Conservation (phyloP, 352 stramenopile species). For the Globisporangium echinulatum region DNA sequence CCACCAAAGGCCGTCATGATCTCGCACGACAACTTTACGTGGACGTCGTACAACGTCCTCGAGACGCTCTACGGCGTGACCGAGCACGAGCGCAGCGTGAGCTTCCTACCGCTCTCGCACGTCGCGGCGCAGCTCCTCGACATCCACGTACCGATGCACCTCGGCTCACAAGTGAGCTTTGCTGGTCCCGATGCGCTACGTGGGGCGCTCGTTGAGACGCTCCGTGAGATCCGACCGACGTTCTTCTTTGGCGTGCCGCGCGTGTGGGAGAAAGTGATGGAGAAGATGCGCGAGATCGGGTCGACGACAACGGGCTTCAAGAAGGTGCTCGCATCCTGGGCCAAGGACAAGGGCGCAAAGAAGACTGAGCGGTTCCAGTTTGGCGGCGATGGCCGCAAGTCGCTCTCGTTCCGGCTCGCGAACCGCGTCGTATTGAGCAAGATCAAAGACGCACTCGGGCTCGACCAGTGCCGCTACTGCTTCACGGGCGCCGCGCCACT, state of each 20-base stretch:
- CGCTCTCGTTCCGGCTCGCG: conserved; percentile 73
- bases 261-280: conserved; percentile 87
- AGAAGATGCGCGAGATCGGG: conserved; percentile 61
- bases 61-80: conserved; percentile 45
- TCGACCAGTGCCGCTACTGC: conserved; percentile 77
- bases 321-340: conserved; percentile 80
- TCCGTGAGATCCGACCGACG: conserved; percentile 58
- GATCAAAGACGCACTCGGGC: conserved; percentile 63
- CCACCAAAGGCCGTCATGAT: conserved; percentile 70
- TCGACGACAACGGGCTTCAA: conserved; percentile 65
- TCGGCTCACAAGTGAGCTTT: conserved; percentile 71
- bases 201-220: conserved; percentile 51
- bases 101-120: conserved; percentile 80
- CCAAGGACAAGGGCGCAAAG: conserved; percentile 61
- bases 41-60: conserved; percentile 48
- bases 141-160: conserved; percentile 60
- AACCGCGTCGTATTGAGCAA: conserved; percentile 81
- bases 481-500: conserved; percentile 82
- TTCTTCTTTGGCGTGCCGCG: conserved; percentile 84
- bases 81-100: conserved; percentile 56
- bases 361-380: conserved; percentile 65
- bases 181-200: conserved; percentile 67
- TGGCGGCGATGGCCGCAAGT: conserved; percentile 36
- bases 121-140: conserved; percentile 76
- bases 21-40: conserved; percentile 73